These are phyloP conservation scores for Oryza officinalis DNA, from an alignment of 176 grass and related monocot species.

Conservation along the genomic window DNA sequence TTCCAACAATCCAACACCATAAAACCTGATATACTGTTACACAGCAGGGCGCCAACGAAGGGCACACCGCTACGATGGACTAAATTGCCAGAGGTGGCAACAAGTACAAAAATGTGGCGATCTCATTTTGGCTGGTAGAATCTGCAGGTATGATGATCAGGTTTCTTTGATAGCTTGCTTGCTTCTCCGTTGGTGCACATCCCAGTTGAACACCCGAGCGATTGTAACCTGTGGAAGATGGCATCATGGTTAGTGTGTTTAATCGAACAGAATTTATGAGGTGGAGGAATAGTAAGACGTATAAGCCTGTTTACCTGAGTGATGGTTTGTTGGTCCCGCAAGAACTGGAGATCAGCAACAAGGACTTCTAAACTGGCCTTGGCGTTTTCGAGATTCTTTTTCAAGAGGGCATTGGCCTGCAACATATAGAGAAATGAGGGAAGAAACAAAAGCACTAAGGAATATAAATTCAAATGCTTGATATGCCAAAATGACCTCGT, in stretches of 20 bases:
- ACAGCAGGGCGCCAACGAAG: constrained; percentile 3
- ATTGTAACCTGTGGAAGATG: constrained; percentile 68
- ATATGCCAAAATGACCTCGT: constrained; percentile 66
- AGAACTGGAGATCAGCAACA: constrained; percentile 86
- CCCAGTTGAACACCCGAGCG: constrained; percentile 96
- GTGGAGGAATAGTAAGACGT: background rate
- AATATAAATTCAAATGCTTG: background rate
- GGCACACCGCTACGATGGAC: background rate
- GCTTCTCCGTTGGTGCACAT: constrained; percentile 91
- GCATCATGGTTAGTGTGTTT: background rate
- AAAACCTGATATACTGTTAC: constrained; percentile 42
- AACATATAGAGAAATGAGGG: constrained; percentile 24
- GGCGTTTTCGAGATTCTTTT: constrained; percentile 95
- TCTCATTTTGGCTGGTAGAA: constrained; percentile 15
- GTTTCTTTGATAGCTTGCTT: constrained; percentile 66
- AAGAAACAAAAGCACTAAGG: background rate
- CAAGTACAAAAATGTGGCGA: constrained; percentile 4
- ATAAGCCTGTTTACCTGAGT: constrained; percentile 64
- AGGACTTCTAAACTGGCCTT: constrained; percentile 95
- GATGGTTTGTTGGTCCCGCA: constrained; percentile 93
- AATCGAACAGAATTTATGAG: background rate
- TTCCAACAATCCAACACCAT: constrained; percentile 58
- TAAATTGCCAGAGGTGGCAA: constrained; percentile 31
- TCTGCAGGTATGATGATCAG: constrained; percentile 24
- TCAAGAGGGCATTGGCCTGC: constrained; percentile 76